Evolutionary conservation across 2,329 filamentous ascomycete species (phyloP), one percentile per base, ranked within the genome.

Genomic region (Byssothecium circinans): DNA sequence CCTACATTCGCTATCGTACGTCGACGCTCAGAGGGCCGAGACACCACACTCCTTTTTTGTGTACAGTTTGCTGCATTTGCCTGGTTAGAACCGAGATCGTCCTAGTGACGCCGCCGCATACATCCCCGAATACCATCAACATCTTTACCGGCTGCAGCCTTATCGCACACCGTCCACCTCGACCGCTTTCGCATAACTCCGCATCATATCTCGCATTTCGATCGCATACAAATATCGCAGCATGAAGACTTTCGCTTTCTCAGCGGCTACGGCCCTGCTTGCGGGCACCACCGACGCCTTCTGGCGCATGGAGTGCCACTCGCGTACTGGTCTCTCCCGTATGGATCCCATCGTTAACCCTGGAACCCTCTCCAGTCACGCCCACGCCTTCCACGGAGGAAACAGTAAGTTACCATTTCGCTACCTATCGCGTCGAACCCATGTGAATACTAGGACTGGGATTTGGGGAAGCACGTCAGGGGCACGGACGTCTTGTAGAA

Each of bases 261-360:
- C 64, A 25, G 57, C 60, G 35, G 58, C 64, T 15, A 61, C 59
- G 33, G 65, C 61, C 46, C 50, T 68, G 14, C 60, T 75, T 15
- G 61, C 69, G 14, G 65, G 67, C 39, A 61, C 67, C 19, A 63
- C 82, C 35, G 83, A 87, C 59, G 85, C 85, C 44, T 87, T 89
- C 64, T 80, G 88, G 65, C 84, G 81, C 61, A 89, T 89, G 77
- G 82, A 82, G 65, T 85, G 84, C 62, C 77, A 82, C 56, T 78
- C 80, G 34, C 81, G 85, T 60, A 76, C 85, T 57, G 81, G 80
- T 40, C 74, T 78, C 41, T 82, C 81, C 57, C 83, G 81, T 44
- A 71, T 65, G 72, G 90, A 65, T 76, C 72, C 61, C 36, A 64
- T 71, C 32, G 66, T 70, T 39, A 59, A 67, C 45, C 53, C 55